Percentiles rank a stretch among this genome's conserved stretches.
These are phyloP conservation scores for Penicillium lagena DNA, from an alignment of 495 filamentous ascomycete genomes.

Conservation along the genomic window DNA sequence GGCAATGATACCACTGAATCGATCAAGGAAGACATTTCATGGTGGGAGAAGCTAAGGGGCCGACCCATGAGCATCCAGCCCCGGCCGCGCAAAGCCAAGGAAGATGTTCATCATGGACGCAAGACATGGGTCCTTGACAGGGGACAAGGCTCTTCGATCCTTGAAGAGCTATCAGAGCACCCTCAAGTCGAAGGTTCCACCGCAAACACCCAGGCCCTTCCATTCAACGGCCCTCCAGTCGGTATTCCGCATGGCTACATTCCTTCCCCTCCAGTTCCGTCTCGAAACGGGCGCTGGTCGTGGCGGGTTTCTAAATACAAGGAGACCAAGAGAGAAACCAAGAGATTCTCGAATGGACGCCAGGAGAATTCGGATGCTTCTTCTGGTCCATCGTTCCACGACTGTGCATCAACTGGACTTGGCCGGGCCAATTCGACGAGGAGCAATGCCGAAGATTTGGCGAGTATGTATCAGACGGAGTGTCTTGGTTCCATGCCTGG, in stretches of 20 bases:
- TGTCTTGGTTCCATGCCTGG: slow-evolving; percentile 21
- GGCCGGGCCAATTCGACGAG: slow-evolving; percentile 9
- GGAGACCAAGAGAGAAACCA: slow-evolving; percentile 2
- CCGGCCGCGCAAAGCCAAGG: not conserved
- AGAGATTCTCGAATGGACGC: slow-evolving; percentile 1
- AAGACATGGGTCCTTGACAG: not conserved
- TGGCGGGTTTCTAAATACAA: slow-evolving; percentile 8
- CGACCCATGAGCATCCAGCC: not conserved
- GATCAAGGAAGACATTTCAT: not conserved
- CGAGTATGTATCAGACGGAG: slow-evolving; percentile 20
- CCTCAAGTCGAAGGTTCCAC: not conserved
- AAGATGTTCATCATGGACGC: not conserved
- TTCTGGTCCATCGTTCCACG: slow-evolving; percentile 4
- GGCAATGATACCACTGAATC: too few species aligned
- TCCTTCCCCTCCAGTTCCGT: slow-evolving; percentile 1
- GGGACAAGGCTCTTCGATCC: not conserved
- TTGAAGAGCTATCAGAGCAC: not conserved
- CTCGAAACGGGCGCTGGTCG: slow-evolving; percentile 9
- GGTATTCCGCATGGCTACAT: too few species aligned
- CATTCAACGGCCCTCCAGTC: too few species aligned
- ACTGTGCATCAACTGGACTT: slow-evolving; percentile 4
- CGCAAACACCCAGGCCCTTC: not conserved
- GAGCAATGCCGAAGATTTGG: slow-evolving; percentile 14
- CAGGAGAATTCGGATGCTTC: slow-evolving; percentile 10
- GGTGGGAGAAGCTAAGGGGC: not conserved